Evolutionary conservation across 129 eudicot genomes (phyloP).

Genomic region (Arctium minus): DNA sequence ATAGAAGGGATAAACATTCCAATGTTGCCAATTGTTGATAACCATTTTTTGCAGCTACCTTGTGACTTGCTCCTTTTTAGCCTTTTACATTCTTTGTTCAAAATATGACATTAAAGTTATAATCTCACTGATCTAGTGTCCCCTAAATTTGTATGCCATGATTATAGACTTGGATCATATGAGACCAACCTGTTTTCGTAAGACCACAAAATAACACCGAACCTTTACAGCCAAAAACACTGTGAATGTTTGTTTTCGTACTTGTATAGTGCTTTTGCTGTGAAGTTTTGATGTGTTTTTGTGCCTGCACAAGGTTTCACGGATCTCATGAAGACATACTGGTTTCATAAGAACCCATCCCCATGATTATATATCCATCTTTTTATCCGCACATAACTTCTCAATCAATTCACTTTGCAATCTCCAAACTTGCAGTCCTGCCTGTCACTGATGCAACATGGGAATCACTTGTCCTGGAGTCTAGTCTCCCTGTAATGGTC

Average conservation of each 20-base stretch:
- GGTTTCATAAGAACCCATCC: not conserved
- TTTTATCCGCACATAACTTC: not conserved
- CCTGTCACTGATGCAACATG: conserved; percentile 53
- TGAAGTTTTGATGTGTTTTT: too few relatives aligned
- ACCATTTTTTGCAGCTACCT: not conserved
- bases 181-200: not conserved
- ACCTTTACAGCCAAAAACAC: not conserved
- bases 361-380: not conserved
- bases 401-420: not conserved
- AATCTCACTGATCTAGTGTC: not conserved
- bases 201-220: not conserved
- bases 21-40: not conserved
- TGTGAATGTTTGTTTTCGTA: too few relatives aligned
- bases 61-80: not conserved
- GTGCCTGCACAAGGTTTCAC: not conserved
- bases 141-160: not conserved
- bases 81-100: not conserved
- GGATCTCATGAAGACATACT: not conserved
- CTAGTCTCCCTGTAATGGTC: conserved; percentile 60
- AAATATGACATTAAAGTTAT: not conserved
- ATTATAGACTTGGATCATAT: not conserved
- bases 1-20: not conserved
- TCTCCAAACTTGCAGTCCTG: conserved; percentile 44
- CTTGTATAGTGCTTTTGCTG: too few relatives aligned
- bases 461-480: conserved; percentile 65